Conservation (phyloP, 2,329 filamentous ascomycete species). For the Emmonsia crescens region DNA sequence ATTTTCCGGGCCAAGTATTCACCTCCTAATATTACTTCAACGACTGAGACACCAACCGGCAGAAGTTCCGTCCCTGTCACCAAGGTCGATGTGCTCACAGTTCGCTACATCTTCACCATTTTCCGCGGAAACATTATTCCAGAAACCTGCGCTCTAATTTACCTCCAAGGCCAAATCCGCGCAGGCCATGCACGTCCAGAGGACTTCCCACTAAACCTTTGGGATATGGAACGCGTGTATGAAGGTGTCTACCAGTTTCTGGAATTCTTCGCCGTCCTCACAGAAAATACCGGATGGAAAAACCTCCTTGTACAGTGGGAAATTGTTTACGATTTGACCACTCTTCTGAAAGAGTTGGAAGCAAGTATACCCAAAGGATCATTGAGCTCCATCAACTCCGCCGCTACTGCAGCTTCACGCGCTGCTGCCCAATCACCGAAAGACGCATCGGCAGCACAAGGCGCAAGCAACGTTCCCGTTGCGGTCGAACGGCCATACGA, state of each 20-base stretch:
- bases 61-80: slow-evolving; percentile 46
- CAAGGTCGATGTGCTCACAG: slow-evolving; percentile 51
- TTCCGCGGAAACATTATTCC: slow-evolving; percentile 89
- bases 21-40: slow-evolving; percentile 36
- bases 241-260: slow-evolving; percentile 91
- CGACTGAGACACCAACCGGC: slow-evolving; percentile 42
- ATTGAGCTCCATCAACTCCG: slow-evolving; percentile 33
- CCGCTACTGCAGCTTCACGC: slow-evolving; percentile 15
- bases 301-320: slow-evolving; percentile 85
- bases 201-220: slow-evolving; percentile 87
- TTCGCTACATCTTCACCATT: slow-evolving; percentile 86
- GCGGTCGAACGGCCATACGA: slow-evolving; percentile 59
- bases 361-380: slow-evolving; percentile 76
- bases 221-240: slow-evolving; percentile 96
- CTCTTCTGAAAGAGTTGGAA: slow-evolving; percentile 76
- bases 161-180: slow-evolving; percentile 81
- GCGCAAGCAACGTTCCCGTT: slow-evolving; percentile 28
- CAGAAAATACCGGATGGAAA: slow-evolving; percentile 74
- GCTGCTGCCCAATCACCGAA: slow-evolving; percentile 23
- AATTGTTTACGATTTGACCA: slow-evolving; percentile 76
- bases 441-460: slow-evolving; percentile 18
- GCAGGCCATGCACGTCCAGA: slow-evolving; percentile 62
- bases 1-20: slow-evolving; percentile 62
- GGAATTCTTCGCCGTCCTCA: slow-evolving; percentile 83
- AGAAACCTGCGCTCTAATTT: slow-evolving; percentile 88